Evolutionary conservation across 257 asterid genomes (phyloP).

Genomic region (Capsicum rhomboideum): DNA sequence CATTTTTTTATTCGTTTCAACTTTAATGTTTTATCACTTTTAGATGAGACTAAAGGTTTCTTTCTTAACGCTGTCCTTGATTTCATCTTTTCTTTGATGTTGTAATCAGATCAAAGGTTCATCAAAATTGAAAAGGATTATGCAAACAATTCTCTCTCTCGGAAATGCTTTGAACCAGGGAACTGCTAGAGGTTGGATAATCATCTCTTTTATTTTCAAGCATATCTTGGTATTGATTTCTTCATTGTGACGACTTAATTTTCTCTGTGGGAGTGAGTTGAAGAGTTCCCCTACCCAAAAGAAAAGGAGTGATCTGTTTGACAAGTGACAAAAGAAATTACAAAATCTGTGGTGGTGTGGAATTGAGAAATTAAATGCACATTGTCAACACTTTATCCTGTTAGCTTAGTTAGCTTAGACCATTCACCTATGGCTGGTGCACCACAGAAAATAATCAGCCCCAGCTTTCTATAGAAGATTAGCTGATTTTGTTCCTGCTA

Average conservation of each 20-base stretch:
- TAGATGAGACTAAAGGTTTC: neutral
- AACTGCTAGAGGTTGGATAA: slow-evolving; percentile 80
- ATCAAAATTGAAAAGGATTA: slow-evolving; percentile 71
- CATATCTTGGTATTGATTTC: neutral
- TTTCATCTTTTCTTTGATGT: slow-evolving; percentile 2
- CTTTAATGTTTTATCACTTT: neutral
- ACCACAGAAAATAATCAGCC: neutral
- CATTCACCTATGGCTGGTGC: neutral
- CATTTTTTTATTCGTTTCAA: slow-evolving; percentile 16
- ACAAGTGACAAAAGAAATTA: neutral
- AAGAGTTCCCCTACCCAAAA: neutral
- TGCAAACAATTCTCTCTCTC: slow-evolving; percentile 93
- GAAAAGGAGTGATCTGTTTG: neutral
- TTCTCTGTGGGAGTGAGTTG: neutral
- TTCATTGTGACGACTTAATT: neutral
- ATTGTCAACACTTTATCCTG: neutral
- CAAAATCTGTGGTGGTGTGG: neutral
- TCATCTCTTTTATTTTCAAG: neutral
- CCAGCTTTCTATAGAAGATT: neutral
- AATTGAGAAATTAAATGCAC: neutral
- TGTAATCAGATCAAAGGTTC: slow-evolving; percentile 82
- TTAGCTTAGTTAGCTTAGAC: neutral
- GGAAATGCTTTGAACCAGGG: slow-evolving; percentile 98
- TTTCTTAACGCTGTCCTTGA: slow-evolving; percentile 11
- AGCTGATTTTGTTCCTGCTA: neutral